Evolutionary conservation across 73 alveolate genomes (phyloP).

Genomic region (Halteria grandinella): DNA sequence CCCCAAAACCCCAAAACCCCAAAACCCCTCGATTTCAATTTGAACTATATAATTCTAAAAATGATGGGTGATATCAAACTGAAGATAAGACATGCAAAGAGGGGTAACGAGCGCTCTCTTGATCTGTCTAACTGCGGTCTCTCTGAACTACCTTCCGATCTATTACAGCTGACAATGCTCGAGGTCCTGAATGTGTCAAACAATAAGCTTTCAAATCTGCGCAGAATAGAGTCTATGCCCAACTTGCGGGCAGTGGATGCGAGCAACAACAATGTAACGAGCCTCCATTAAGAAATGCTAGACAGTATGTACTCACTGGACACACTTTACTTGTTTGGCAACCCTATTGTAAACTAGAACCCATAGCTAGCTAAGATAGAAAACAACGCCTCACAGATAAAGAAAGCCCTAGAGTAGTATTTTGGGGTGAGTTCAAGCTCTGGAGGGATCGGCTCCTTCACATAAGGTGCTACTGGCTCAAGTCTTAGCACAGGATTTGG

Average conservation of each 20-base stretch:
- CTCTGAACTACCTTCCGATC: conserved; percentile 82
- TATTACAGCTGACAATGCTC: conserved; percentile 62
- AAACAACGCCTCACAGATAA: conserved; percentile 17
- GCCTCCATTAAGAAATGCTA: conserved; percentile 70
- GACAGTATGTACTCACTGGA: conserved; percentile 71
- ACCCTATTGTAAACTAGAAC: conserved; percentile 67
- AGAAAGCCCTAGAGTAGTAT: conserved; percentile 44
- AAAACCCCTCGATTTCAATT: conserved; percentile 3
- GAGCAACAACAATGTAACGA: conserved; percentile 68
- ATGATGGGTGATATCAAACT: conserved; percentile 82
- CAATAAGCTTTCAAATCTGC: conserved; percentile 63
- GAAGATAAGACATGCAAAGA: conserved; percentile 82
- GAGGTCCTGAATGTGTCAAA: conserved; percentile 77
- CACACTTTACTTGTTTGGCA: conserved; percentile 72
- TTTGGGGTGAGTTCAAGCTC: conserved; percentile 26
- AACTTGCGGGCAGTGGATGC: conserved; percentile 65
- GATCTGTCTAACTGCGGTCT: conserved; percentile 74
- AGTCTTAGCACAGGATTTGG: too few relatives aligned
- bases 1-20: neutral
- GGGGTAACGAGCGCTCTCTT: conserved; percentile 75
- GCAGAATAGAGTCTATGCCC: conserved; percentile 55
- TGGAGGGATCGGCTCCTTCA: conserved; percentile 23
- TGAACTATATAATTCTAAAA: neutral
- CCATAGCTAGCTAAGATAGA: conserved; percentile 64
- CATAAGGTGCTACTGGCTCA: neutral